Evolutionary conservation across 805 yeast genomes (phyloP), one percentile per base, ranked within the genome.

Genomic region (Wickerhamomyces silvicola): DNA sequence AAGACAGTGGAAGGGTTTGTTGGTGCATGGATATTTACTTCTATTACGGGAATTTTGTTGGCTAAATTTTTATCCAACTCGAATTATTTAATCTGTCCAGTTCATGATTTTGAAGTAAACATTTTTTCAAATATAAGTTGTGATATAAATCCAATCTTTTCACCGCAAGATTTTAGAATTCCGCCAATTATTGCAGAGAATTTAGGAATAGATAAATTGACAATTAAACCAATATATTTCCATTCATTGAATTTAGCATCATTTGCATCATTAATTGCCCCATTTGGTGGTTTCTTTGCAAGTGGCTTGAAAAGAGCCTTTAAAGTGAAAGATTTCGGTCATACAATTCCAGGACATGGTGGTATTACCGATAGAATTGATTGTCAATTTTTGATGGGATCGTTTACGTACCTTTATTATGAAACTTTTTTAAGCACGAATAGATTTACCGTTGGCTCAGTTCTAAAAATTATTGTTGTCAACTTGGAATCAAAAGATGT

Each of bases 291-390:
- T 2, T 92, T 92, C 58, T 92, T 92, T 51, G 97, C 97, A 6
- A 81, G 94, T 33, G 98, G 97, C n/a, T 69, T 92, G 48, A 92
- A 92, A 66, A 78, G 98, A 60, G 86, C 97, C 10, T 88, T 92
- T 63, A 84, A 90, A 52, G 87, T 88, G 34, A 92, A 92, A 62
- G 98, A 92, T 60, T 92, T 92, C 52, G 98, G 97, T 45, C 94
- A 90, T 53, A 90, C 97, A 8, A 92, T 92, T 46, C 98, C 98
- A 11, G 98, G 98, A 20, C 98, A 92, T 55, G 98, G 98, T 42
- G 98, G 98, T 46, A 80, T 92, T 45, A 88, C 97, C 17, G 98
- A 92, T 57, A 75, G 98, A 62, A 80, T 92, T 66, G 98, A 92
- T 62, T 92, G 98, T 62, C 97, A 92, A 62, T 92, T 90, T 55